Conservation (phyloP, 768 basidiomycete species). For the Amanita phalloides region DNA sequence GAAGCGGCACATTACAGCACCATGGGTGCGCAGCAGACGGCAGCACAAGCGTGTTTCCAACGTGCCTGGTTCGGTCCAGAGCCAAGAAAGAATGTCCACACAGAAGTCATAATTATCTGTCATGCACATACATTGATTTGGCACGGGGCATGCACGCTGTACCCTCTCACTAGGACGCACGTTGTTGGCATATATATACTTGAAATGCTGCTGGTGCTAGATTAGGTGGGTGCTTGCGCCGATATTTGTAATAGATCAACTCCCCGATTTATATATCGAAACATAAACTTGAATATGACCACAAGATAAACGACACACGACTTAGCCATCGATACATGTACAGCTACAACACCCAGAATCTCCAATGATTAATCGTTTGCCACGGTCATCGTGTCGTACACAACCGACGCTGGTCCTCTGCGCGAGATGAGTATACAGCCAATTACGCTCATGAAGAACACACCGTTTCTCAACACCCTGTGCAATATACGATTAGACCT, state of each 20-base stretch:
- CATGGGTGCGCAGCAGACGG: background rate
- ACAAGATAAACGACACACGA: too few species aligned
- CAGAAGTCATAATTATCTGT: background rate
- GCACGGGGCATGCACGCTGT: too few species aligned
- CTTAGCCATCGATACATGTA: background rate
- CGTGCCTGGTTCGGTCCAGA: background rate
- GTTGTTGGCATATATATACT: background rate
- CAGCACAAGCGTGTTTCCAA: background rate
- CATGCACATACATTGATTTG: background rate
- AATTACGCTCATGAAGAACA: background rate
- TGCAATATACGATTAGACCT: background rate
- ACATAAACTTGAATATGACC: too few species aligned
- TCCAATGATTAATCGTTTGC: background rate
- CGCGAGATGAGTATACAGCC: background rate
- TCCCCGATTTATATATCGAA: too few species aligned
- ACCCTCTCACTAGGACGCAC: background rate
- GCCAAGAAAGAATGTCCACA: background rate
- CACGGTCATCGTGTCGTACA: background rate
- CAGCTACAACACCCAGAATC: background rate
- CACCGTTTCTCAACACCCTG: conserved; percentile 14
- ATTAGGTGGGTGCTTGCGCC: background rate
- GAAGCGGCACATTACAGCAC: background rate
- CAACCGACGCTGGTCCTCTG: conserved; percentile 1
- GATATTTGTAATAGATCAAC: too few species aligned
- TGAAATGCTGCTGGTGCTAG: background rate